Conservation (phyloP, 371 early-diverging fungal genomes). For the Thermomucor indicae-seudaticae region DNA sequence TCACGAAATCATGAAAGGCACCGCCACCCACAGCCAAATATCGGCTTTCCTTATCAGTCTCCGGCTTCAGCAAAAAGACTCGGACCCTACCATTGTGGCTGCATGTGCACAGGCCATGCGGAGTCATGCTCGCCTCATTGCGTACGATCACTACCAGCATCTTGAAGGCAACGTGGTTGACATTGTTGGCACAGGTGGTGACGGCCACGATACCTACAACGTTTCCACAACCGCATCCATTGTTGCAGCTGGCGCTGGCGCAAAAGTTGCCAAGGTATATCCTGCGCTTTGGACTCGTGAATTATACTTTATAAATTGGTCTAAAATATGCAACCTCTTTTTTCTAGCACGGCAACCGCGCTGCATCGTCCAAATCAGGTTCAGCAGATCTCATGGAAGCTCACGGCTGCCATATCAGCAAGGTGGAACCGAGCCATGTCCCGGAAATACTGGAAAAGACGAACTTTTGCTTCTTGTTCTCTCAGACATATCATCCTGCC, state of each 20-base stretch:
- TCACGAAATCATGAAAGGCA: constrained; percentile 71
- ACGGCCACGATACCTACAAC: constrained; percentile 95
- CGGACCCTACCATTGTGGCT: constrained; percentile 76
- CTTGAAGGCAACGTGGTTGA: constrained; percentile 65
- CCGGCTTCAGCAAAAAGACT: constrained; percentile 66
- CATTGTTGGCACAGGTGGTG: constrained; percentile 98
- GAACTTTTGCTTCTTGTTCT: constrained; percentile 90
- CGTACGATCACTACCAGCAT: constrained; percentile 37
- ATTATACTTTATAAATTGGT: no score
- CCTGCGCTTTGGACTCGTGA: no score
- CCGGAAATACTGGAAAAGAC: constrained; percentile 56
- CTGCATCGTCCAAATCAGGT: constrained; percentile 92
- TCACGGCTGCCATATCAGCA: constrained; percentile 69
- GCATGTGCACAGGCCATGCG: constrained; percentile 69
- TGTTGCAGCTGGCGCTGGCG: constrained; percentile 93
- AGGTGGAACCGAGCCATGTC: constrained; percentile 64
- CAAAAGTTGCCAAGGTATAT: constrained; percentile 92
- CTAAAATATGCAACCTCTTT: no score
- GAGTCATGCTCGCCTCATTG: constrained; percentile 52
- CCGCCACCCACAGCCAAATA: constrained; percentile 78
- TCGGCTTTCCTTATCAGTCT: constrained; percentile 81
- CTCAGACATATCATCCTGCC: constrained; percentile 90
- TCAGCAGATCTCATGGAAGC: constrained; percentile 93
- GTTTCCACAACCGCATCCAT: constrained; percentile 91
- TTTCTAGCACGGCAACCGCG: constrained; percentile 87